Evolutionary conservation across 2,329 filamentous ascomycete genomes (phyloP).

Genomic region (Dactylellina sp.): DNA sequence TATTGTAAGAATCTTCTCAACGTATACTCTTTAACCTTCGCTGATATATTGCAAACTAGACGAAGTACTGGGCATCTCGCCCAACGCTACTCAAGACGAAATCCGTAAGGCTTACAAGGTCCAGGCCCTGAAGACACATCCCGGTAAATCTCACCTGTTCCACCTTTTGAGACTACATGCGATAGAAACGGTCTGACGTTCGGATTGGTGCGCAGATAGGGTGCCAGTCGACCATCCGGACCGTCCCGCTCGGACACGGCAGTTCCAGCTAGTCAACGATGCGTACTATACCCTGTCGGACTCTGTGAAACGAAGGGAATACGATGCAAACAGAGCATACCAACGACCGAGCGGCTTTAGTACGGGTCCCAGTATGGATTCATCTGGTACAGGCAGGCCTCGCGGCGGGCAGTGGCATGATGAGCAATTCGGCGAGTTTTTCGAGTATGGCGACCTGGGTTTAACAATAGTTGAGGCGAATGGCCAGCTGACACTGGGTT

Average conservation of each 20-base stretch:
- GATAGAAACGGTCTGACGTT: slow-evolving; percentile 20
- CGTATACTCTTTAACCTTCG: slow-evolving; percentile 3
- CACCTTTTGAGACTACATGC: too few relatives aligned
- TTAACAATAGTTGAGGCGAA: not conserved
- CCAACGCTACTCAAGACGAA: slow-evolving; percentile 81
- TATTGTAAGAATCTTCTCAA: slow-evolving; percentile 21
- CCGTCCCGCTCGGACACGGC: slow-evolving; percentile 81
- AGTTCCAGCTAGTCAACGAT: slow-evolving; percentile 92
- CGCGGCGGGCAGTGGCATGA: slow-evolving; percentile 42
- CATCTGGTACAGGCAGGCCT: slow-evolving; percentile 13
- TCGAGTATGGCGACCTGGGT: slow-evolving; percentile 25
- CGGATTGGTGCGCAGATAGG: slow-evolving; percentile 70
- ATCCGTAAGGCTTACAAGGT: slow-evolving; percentile 96
- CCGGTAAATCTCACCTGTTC: slow-evolving; percentile 15
- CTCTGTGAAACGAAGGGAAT: slow-evolving; percentile 78
- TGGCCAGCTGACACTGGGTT: not conserved
- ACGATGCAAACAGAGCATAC: slow-evolving; percentile 74
- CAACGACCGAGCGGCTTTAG: slow-evolving; percentile 12
- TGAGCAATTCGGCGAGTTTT: slow-evolving; percentile 54
- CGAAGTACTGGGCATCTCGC: slow-evolving; percentile 77
- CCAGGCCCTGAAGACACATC: slow-evolving; percentile 64
- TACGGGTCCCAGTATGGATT: not conserved
- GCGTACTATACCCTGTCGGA: slow-evolving; percentile 94
- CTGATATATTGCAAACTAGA: slow-evolving; percentile 67
- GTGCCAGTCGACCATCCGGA: slow-evolving; percentile 86